Evolutionary conservation across 805 yeast species (phyloP).

Genomic region (Clavispora fructus): DNA sequence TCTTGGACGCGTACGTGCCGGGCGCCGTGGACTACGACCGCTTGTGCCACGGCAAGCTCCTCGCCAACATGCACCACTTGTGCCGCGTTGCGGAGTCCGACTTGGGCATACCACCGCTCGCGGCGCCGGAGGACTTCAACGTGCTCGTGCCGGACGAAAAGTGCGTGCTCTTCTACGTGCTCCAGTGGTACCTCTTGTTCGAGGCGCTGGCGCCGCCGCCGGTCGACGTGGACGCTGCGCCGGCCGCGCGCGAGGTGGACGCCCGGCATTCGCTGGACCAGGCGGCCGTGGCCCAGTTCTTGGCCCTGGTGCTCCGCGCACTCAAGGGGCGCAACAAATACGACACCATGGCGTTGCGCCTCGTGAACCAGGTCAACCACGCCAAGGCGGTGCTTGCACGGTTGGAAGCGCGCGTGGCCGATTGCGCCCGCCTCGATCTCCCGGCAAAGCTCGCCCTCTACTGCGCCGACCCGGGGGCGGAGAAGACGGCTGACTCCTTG

Average conservation of each 20-base stretch:
- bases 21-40: conserved; percentile 17
- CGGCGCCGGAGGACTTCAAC: conserved; percentile 51
- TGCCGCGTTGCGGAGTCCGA: conserved; percentile 39
- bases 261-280: too few species aligned
- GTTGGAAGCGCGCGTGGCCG: neutral
- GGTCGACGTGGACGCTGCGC: neutral
- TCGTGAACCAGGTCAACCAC: conserved; percentile 21
- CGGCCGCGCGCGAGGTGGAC: too few species aligned
- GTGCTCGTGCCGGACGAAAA: conserved; percentile 53
- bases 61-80: conserved; percentile 20
- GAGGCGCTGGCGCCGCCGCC: conserved; percentile 11
- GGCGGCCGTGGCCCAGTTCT: conserved; percentile 1
- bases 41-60: conserved; percentile 17
- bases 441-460: neutral
- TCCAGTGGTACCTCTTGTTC: conserved; percentile 51
- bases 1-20: conserved; percentile 21
- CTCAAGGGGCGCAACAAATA: conserved; percentile 23
- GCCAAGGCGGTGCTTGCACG: neutral
- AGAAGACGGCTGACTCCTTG: neutral
- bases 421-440: neutral
- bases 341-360: conserved; percentile 27
- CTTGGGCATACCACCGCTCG: conserved; percentile 46
- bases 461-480: conserved; percentile 1
- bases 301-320: conserved; percentile 6
- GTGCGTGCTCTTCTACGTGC: conserved; percentile 51